A percentile compares a stretch with the other conserved stretches of the same genome.
phyloP scores from a whole-genome alignment of 2,329 filamentous ascomycete genomes.

The Ophiostoma piceae region DNA sequence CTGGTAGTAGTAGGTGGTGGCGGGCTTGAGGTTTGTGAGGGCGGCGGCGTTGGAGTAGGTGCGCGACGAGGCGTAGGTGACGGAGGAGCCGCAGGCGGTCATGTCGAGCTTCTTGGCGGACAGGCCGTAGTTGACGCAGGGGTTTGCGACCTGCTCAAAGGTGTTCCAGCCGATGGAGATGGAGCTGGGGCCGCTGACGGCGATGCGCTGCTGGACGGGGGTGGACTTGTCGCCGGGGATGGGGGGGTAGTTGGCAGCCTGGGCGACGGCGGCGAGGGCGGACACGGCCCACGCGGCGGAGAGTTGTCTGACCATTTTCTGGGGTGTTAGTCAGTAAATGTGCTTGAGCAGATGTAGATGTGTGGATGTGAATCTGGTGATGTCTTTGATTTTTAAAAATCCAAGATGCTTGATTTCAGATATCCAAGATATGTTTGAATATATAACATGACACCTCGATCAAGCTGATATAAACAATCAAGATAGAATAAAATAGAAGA shows the following conservation, averaged over 20 bases:
- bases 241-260: slow-evolving; percentile 38
- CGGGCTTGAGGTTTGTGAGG: slow-evolving; percentile 43
- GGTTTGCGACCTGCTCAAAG: slow-evolving; percentile 41
- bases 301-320: slow-evolving; percentile 23
- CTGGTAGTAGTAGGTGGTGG: slow-evolving; percentile 57
- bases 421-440: too few relatives aligned
- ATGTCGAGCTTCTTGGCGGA: slow-evolving; percentile 37
- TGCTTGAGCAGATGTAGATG: background rate
- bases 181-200: slow-evolving; percentile 43
- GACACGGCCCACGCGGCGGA: slow-evolving; percentile 21
- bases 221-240: slow-evolving; percentile 48
- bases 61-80: slow-evolving; percentile 50
- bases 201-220: slow-evolving; percentile 50
- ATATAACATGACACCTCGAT: too few relatives aligned
- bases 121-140: slow-evolving; percentile 50
- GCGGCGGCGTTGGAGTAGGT: slow-evolving; percentile 49
- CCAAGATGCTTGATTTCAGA: too few relatives aligned
- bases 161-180: slow-evolving; percentile 55
- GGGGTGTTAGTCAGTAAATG: background rate
- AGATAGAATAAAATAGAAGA: background rate
- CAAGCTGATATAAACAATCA: too few relatives aligned
- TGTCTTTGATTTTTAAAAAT: background rate
- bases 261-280: slow-evolving; percentile 22
- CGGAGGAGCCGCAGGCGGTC: slow-evolving; percentile 41
- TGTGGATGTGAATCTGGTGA: background rate